These are phyloP conservation scores for Phaseolus lunatus DNA, from an alignment of 306 rosid genomes.

Conservation along the genomic window DNA sequence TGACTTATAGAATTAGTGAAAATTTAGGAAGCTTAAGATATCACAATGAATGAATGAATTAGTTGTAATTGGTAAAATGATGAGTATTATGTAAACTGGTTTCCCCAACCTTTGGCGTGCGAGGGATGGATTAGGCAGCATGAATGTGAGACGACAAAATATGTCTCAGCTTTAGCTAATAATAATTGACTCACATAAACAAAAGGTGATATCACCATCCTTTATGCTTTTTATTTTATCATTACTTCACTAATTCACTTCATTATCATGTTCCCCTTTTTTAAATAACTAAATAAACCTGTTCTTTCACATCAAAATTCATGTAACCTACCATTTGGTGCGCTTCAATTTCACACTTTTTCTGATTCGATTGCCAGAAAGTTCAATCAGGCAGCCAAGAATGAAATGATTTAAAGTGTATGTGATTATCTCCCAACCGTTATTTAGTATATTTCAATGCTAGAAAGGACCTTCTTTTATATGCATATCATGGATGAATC, in stretches of 20 bases:
- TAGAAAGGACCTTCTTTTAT: not conserved
- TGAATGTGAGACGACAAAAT: slow-evolving; percentile 61
- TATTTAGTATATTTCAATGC: not conserved
- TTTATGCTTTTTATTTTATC: slow-evolving; percentile 44
- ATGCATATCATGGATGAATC: not conserved
- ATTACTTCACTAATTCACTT: slow-evolving; percentile 53
- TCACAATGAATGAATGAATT: slow-evolving; percentile 32
- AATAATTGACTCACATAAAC: slow-evolving; percentile 51
- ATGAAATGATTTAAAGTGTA: slow-evolving; percentile 3
- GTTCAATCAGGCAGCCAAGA: slow-evolving; percentile 13
- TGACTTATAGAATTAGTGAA: slow-evolving; percentile 35
- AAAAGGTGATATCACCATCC: slow-evolving; percentile 38
- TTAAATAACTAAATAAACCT: slow-evolving; percentile 12
- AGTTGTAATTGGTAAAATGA: slow-evolving; percentile 51
- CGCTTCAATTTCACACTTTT: slow-evolving; percentile 49
- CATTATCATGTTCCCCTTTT: slow-evolving; percentile 55
- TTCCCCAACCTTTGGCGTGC: slow-evolving; percentile 58
- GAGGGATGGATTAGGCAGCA: slow-evolving; percentile 54
- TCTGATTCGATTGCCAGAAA: slow-evolving; percentile 43
- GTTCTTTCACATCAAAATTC: slow-evolving; percentile 45
- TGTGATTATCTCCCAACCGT: not conserved
- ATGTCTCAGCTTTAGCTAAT: slow-evolving; percentile 54
- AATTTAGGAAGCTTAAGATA: slow-evolving; percentile 43
- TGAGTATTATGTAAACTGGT: slow-evolving; percentile 39
- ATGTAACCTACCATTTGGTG: slow-evolving; percentile 43